Base-by-base conservation (phyloP, 1,284 basidiomycete species). In the Irpex sp. region DNA sequence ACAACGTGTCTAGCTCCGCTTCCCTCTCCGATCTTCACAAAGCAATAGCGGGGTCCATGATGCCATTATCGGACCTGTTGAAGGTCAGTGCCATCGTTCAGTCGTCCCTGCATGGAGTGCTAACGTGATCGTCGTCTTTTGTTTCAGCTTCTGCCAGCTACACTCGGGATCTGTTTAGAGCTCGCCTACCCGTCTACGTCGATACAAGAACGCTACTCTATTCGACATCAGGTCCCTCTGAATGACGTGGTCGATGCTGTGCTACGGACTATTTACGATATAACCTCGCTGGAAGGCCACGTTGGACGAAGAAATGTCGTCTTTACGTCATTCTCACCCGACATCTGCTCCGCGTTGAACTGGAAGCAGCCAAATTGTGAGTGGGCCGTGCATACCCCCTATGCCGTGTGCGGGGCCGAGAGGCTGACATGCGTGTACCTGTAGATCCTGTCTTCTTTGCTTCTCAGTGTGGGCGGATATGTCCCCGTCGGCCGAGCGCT, bases 331-430 rank as follows among this genome's bases (percentile, higher is more conserved):
- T 97, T 93, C 75, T 90, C 88, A 64, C 93, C 95, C 9, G 90
- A 92, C 69, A 85, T 94, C 2, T 96, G 94, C 75, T 87, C 92
- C 2, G 89, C 92, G 15, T 76, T 99, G 61, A 98, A 99, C 75
- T 98, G 97, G 96, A 99, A 99, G 78, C 97, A 99, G 77, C 97
- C 97, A 15, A 99, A 99, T 75, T 98, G 94, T 92, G 77, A 74
- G 84, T 75, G 53, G 5, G 58, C 56, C 61, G 63, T 13, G 31
- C 31, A n/a, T 46, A n/a, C 13, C 17, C n/a, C 36, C n/a, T 15
- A 8, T 50, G n/a, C 8, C 35, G 11, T 26, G 13, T 31, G 7
- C 43, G 21, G 37, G 8, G 5, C 17, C 50, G 47, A n/a, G 17
- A 50, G 31, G 31, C 31, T 31, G 31, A n/a, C 47, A 58, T 53